phyloP scores from a whole-genome alignment of 2,329 filamentous ascomycete species.

The Trichocomaceae sp. region DNA sequence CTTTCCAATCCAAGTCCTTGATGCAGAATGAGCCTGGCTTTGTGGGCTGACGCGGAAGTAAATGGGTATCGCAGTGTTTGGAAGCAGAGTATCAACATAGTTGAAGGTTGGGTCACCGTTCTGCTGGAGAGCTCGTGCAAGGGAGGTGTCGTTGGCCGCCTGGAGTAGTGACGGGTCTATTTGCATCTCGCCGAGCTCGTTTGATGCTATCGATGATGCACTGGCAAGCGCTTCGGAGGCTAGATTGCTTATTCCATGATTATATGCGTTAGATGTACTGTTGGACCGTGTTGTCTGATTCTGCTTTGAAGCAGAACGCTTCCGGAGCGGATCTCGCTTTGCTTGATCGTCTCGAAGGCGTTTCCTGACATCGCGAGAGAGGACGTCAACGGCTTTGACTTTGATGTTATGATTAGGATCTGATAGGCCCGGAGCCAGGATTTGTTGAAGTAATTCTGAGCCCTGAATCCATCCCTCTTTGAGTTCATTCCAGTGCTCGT shows the following conservation, averaged over 20 bases:
- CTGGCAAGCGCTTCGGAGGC: constrained; percentile 40
- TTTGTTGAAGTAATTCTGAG: constrained; percentile 49
- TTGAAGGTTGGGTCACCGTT: constrained; percentile 26
- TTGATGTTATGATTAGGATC: constrained; percentile 52
- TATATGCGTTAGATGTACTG: constrained; percentile 20
- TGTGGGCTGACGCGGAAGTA: constrained; percentile 63
- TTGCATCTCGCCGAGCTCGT: constrained; percentile 49
- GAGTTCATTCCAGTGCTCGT: constrained; percentile 64
- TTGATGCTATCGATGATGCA: constrained; percentile 32
- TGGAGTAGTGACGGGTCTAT: constrained; percentile 59
- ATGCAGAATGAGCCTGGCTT: constrained; percentile 48
- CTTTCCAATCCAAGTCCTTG: constrained; percentile 58
- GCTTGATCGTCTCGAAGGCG: constrained; percentile 62
- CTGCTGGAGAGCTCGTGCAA: constrained; percentile 29
- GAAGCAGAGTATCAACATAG: constrained; percentile 33
- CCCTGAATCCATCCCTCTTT: constrained; percentile 61
- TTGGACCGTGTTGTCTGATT: constrained; percentile 15
- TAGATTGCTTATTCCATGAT: constrained; percentile 38
- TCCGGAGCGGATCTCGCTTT: constrained; percentile 47
- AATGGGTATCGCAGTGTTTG: constrained; percentile 47
- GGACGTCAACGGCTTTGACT: constrained; percentile 59
- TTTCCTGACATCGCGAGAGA: constrained; percentile 73
- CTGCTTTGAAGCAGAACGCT: constrained; percentile 24
- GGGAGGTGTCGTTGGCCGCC: constrained; percentile 47
- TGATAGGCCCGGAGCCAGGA: constrained; percentile 46